phyloP scores from a whole-genome alignment of 2,329 filamentous ascomycete genomes.

The Calonectria leucothoes region DNA sequence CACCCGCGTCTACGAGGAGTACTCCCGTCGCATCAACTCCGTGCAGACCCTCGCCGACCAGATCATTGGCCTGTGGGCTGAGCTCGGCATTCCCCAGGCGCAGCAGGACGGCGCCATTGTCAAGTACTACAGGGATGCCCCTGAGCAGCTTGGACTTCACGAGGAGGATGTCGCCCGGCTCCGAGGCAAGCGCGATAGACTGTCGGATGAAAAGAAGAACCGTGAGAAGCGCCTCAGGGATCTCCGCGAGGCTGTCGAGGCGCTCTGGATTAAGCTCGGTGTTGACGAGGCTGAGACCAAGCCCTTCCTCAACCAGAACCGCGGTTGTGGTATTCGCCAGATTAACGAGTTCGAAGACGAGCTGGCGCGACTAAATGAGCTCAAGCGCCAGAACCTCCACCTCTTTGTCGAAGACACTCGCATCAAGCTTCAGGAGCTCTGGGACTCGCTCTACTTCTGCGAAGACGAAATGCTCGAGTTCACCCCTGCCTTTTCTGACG shows the following conservation, averaged over 20 bases:
- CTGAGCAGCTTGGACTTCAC: conserved; percentile 93
- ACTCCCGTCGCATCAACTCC: conserved; percentile 81
- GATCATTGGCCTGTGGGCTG: conserved; percentile 94
- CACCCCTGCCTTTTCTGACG: conserved; percentile 95
- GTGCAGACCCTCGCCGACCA: conserved; percentile 83
- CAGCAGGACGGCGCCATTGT: conserved; percentile 91
- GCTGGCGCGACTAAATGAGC: conserved; percentile 84
- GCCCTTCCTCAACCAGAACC: conserved; percentile 85
- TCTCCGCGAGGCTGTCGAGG: conserved; percentile 81
- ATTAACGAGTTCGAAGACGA: conserved; percentile 98
- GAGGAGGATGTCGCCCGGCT: conserved; percentile 84
- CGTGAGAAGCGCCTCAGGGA: conserved; percentile 84
- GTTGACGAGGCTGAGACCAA: conserved; percentile 87
- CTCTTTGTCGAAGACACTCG: conserved; percentile 96
- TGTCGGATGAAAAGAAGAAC: conserved; percentile 87
- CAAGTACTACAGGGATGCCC: conserved; percentile 88
- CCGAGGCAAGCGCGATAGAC: conserved; percentile 79
- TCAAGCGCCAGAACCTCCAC: conserved; percentile 95
- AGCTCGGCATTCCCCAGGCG: conserved; percentile 92
- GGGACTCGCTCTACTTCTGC: conserved; percentile 93
- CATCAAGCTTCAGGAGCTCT: conserved; percentile 90
- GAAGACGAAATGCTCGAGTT: conserved; percentile 99
- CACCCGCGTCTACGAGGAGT: conserved; percentile 95
- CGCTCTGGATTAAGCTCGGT: conserved; percentile 88
- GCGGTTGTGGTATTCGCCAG: conserved; percentile 88